Conservation (phyloP, 2,329 filamentous ascomycete genomes). For the Xylariomycetidae sp. region DNA sequence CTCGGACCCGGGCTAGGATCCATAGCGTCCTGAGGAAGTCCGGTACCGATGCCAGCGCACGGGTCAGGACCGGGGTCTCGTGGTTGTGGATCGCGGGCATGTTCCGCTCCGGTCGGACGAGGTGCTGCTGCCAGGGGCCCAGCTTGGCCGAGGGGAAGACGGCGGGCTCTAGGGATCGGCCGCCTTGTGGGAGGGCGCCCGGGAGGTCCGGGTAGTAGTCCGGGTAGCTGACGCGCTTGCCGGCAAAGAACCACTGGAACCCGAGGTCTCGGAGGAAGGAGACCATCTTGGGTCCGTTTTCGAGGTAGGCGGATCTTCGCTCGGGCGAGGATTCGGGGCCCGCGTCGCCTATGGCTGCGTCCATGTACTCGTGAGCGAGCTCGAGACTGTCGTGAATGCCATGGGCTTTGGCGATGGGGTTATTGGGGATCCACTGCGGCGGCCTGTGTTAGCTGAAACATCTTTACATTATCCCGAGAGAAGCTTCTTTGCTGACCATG, state of each 20-base stretch:
- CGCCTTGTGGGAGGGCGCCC: conserved; percentile 14
- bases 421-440: conserved; percentile 34
- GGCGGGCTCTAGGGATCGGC: conserved; percentile 23
- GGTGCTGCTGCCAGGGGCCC: conserved; percentile 16
- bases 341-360: conserved; percentile 22
- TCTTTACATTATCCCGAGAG: neutral
- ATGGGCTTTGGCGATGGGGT: conserved; percentile 13
- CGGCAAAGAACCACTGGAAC: conserved; percentile 17
- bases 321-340: conserved; percentile 24
- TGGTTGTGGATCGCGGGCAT: conserved; percentile 1
- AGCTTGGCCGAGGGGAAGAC: conserved; percentile 23
- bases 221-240: conserved; percentile 19
- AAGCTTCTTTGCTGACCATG: neutral
- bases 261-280: conserved; percentile 23
- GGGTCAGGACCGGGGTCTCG: conserved; percentile 1
- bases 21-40: conserved; percentile 1
- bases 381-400: conserved; percentile 20
- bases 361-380: conserved; percentile 23
- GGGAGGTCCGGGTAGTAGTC: conserved; percentile 27
- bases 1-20: neutral
- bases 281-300: conserved; percentile 27
- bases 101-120: neutral
- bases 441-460: too few relatives aligned
- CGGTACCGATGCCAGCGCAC: neutral
- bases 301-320: conserved; percentile 24